Base-by-base conservation (phyloP, 2,329 filamentous ascomycete genomes). In the Pyrenochaeta sp. region DNA sequence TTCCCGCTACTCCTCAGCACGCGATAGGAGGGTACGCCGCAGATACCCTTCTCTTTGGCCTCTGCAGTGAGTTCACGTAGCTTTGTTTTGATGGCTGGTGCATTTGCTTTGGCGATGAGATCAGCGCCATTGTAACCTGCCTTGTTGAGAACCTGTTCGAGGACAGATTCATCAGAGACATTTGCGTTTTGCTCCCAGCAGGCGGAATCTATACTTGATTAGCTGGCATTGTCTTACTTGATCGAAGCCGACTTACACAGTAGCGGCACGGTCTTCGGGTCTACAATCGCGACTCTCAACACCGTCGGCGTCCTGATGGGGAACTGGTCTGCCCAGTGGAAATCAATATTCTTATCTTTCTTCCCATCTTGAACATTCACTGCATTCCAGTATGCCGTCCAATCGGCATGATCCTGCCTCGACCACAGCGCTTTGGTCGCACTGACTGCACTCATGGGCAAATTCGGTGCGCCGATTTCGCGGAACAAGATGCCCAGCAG, bases 251-350 rank as follows among this genome's bases (percentile, higher is more conserved):
- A 61, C 68, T 59, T 54, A 71, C 69, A 74, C 2, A 75, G 52
- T 2, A 67, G 7, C 0, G 58, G 48, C 0, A 67, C 59, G 7
- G 52, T 58, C 1, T 40, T 48, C 2, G 69, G 70, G 35, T 74
- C 62, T 1, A 62, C 69, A 21, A 75, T 56, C 4, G 62, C 68
- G 7, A 67, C 64, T n/a, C 72, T 54, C 12, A 75, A 52, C 6
- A 72, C 64, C 11, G 67, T 71, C 6, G 72, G 72, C 3, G 71
- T 73, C 1, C 72, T 63, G 17, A 75, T 74, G 0, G 72, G 72
- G 31, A 75, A 74, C 1, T 53, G 39, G 35, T 69, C 64, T 1
- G 70, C 63, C 66, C 68, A 74, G 4, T 65, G 54, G 33, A 74
- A 75, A 2, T 64, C 54, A 7, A 75, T 69, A 1, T 45, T 45